Percentiles rank a stretch among this genome's conserved stretches.
These are phyloP conservation scores for Daldinia decipiens DNA, from an alignment of 495 filamentous ascomycete genomes.

Conservation along the genomic window DNA sequence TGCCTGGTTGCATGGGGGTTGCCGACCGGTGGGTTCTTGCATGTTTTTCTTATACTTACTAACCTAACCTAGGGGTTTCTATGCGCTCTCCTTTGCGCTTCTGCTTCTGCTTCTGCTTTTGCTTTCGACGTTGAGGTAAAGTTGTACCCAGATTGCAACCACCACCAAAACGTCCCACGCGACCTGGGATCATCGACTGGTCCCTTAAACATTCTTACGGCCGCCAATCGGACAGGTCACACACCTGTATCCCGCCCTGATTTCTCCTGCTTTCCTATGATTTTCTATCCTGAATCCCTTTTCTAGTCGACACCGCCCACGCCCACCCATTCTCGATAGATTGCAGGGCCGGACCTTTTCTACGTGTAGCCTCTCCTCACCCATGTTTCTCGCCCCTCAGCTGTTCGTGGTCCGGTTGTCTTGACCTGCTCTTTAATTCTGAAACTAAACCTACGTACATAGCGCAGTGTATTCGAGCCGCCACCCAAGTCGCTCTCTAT, in stretches of 20 bases:
- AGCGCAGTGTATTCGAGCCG: conserved; percentile 25
- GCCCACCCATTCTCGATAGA: conserved; percentile 29
- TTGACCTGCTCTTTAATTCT: conserved; percentile 26
- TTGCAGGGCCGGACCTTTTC: conserved; percentile 27
- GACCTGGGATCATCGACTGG: conserved; percentile 43
- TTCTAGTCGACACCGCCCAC: conserved; percentile 31
- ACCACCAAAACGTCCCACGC: conserved; percentile 36
- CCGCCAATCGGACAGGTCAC: conserved; percentile 44
- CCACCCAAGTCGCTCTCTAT: conserved; percentile 34
- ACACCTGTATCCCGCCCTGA: conserved; percentile 30
- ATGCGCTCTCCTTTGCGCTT: not conserved
- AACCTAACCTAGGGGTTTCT: not conserved
- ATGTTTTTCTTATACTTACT: not conserved
- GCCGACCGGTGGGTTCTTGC: not conserved
- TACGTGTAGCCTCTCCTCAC: conserved; percentile 43
- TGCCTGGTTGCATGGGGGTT: not conserved
- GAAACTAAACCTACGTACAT: conserved; percentile 37
- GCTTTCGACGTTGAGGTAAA: not conserved
- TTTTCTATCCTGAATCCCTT: conserved; percentile 17
- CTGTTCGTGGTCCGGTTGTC: conserved; percentile 25
- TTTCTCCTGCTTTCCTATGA: conserved; percentile 22
- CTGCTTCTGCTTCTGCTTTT: not conserved
- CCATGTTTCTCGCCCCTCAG: conserved; percentile 35
- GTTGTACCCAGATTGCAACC: conserved; percentile 28
- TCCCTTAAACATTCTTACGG: conserved; percentile 32